Evolutionary conservation across 768 basidiomycete species (phyloP).

Genomic region (Rhizopogon vulgaris): DNA sequence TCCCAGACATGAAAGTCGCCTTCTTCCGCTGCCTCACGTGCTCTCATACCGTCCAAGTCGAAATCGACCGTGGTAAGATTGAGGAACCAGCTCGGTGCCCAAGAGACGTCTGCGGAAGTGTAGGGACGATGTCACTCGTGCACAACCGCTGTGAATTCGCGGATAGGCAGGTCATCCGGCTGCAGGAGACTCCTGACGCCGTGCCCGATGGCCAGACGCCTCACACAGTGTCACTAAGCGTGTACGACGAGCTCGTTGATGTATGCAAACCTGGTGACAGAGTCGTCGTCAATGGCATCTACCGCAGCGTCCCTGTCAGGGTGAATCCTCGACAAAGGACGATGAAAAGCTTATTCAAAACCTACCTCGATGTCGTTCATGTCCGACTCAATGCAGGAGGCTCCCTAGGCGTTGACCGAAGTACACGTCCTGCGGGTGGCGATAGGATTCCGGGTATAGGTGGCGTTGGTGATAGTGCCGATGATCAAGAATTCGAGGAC

Average conservation of each 20-base stretch:
- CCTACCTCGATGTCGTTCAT: constrained; percentile 94
- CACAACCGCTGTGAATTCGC: constrained; percentile 98
- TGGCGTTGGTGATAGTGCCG: constrained; percentile 63
- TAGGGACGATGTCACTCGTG: constrained; percentile 89
- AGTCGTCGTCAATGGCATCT: constrained; percentile 86
- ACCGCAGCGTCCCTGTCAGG: constrained; percentile 91
- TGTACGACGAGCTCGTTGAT: constrained; percentile 98
- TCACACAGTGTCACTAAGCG: constrained; percentile 92
- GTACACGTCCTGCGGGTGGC: constrained; percentile 65
- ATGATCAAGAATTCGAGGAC: constrained; percentile 57
- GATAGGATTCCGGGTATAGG: constrained; percentile 67
- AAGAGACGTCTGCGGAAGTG: constrained; percentile 82
- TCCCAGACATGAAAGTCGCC: constrained; percentile 98
- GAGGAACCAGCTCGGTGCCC: constrained; percentile 90
- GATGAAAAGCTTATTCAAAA: constrained; percentile 96
- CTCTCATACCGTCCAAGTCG: constrained; percentile 93
- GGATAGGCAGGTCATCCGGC: constrained; percentile 88
- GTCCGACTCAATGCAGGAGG: constrained; percentile 62
- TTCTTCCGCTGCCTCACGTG: constrained; percentile 98
- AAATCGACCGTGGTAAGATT: constrained; percentile 97
- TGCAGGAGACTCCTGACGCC: constrained; percentile 97
- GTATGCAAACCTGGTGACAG: constrained; percentile 95
- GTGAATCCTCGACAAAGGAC: constrained; percentile 88
- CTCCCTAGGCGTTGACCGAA: constrained; percentile 70
- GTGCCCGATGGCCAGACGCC: constrained; percentile 99